Base-by-base conservation (phyloP, 108 stramenopile species). In the Cyclotella atomus region DNA sequence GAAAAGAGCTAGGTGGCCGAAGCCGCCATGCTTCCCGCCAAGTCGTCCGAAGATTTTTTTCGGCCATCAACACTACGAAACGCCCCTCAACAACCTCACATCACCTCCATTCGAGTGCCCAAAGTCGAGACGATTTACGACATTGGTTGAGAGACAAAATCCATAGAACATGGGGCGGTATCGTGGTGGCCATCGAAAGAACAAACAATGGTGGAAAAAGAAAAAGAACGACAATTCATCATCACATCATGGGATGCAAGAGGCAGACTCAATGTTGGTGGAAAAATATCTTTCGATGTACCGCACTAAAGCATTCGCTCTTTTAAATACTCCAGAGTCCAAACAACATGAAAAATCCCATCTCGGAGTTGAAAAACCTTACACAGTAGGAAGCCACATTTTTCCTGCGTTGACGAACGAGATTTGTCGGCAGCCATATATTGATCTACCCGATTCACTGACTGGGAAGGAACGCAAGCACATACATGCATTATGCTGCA, bases 401-500 rank as follows among this genome's bases (percentile, higher is more conserved):
- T 82, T 91, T 59, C 81, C 86, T 8, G 16, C 59, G 20, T 74
- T 94, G 54, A 85, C 74, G 17, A 23, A 32, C 15, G 66, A 74
- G 19, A 27, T 63, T 0, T 76, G 89, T 30, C 32, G 32, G 59
- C 71, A 60, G 25, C 90, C 93, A 0, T 94, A 80, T 46, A 36
- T 92, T 62, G 79, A 79, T 12, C 71, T 95, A 8, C 91, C 94
- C 9, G 66, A 59, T 35, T 75, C 74, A 23, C 55, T 95, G 8
- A 77, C 70, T 14, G 16, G 53, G 19, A 85, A 88, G 32, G 84
- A 95, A 59, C 89, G 94, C 16, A 61, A 75, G 15, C 56, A 66
- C 3, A 82, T 95, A 29, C 91, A 95, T 71, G 73, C 84, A 33
- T 33, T 89, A 2, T 92, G 91, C 45, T 59, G 68, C 7, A 68